Conservation (phyloP, 2,329 filamentous ascomycete genomes). For the Beauveria rudraprayagi region DNA sequence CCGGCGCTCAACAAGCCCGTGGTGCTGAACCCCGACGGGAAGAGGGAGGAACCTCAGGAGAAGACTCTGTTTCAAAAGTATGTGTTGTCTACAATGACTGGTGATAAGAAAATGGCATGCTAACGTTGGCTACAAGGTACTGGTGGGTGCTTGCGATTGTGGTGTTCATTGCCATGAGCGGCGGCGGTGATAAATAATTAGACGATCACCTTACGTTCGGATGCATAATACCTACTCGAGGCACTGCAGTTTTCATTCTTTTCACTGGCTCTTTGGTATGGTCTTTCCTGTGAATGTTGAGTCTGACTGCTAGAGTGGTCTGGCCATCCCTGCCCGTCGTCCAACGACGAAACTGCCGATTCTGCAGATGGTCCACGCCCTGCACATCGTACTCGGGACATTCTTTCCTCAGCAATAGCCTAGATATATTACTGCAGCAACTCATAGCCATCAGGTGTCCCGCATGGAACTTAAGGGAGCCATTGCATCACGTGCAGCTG, state of each 20-base stretch:
- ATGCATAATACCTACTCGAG: background rate
- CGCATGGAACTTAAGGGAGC: background rate
- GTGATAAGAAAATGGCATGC: constrained; percentile 15
- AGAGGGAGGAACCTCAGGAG: constrained; percentile 47
- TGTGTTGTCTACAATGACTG: background rate
- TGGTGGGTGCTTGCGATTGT: constrained; percentile 56
- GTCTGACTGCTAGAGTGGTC: background rate
- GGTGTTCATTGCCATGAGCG: constrained; percentile 44
- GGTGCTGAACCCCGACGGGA: constrained; percentile 52
- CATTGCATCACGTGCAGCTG: constrained; percentile 7
- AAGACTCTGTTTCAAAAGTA: constrained; percentile 63
- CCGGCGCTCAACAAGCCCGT: constrained; percentile 57
- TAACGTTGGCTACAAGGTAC: constrained; percentile 42
- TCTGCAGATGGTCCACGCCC: background rate
- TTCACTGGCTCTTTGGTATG: background rate
- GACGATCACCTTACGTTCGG: constrained; percentile 17
- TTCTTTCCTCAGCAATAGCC: background rate
- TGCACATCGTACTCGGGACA: too few species aligned
- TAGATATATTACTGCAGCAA: background rate
- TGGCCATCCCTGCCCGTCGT: background rate
- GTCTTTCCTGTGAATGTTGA: background rate
- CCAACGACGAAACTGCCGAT: background rate
- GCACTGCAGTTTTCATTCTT: background rate
- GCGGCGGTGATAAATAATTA: constrained; percentile 50
- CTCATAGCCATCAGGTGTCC: background rate